Base-by-base conservation (phyloP, 495 filamentous ascomycete species). In the Polyplosphaeria fusca region DNA sequence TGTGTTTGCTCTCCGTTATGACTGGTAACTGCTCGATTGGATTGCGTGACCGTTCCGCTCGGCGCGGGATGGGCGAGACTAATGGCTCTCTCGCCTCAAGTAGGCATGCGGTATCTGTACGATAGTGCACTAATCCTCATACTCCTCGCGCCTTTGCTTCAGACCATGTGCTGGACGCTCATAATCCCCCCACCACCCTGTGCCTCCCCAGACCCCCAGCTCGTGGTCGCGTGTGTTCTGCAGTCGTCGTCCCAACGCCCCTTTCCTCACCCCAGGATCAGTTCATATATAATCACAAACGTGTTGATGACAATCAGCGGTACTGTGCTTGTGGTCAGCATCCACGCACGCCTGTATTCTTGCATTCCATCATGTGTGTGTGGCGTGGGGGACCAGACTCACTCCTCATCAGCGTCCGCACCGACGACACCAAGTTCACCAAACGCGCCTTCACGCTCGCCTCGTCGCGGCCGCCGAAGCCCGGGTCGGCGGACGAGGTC, bases 351-450 rank as follows among this genome's bases (percentile, higher is more conserved):
- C n/a, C n/a, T n/a, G n/a, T n/a, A n/a, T 22, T 24, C n/a, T 20
- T 26, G 11, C 20, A 48, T 38, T 5, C 39, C 51, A 14, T 9
- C 16, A 22, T 1, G 20, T 12, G n/a, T 18, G 19, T 39, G 41
- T 22, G n/a, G n/a, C n/a, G n/a, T n/a, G n/a, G n/a, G n/a, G n/a
- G n/a, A n/a, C n/a, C n/a, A 22, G 23, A 83, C 90, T 50, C 81
- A 97, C 92, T 90, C 76, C 93, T 83, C 89, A 95, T 95, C 44
- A 97, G 72, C 48, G 89, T 96, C 73, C 93, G 76, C 58, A 96
- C 89, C 67, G 87, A 90, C 19, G 88, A 85, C 61, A 97, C 91
- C 71, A 97, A 71, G 70, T 94, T 91, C 61, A 97, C 79, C 23
- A 89, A 79, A 69, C 89, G 91, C 28, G 82, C 86, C 75, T 95